Conservation (phyloP, 2,329 filamentous ascomycete genomes). For the Monosporascus sp. region DNA sequence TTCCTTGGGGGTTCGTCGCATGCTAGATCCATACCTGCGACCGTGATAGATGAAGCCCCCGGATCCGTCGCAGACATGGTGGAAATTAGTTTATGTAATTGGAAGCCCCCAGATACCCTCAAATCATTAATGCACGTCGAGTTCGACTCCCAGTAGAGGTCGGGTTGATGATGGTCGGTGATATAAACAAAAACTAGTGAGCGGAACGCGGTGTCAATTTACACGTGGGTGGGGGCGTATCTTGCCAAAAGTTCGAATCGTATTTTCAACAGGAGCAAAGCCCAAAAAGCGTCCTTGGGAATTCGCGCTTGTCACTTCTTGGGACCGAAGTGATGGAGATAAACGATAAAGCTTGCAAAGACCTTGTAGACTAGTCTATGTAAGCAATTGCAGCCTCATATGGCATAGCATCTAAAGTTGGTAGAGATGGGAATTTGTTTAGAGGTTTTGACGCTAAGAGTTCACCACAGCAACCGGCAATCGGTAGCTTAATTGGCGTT, state of each 20-base stretch:
- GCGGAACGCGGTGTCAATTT: neutral
- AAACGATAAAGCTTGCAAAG: neutral
- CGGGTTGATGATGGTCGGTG: neutral
- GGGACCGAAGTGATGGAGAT: neutral
- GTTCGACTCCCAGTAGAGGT: neutral
- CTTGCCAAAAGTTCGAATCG: neutral
- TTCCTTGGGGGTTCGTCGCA: neutral
- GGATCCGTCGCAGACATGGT: conserved; percentile 33
- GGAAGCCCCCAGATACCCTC: conserved; percentile 2
- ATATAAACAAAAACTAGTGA: neutral
- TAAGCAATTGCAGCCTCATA: neutral
- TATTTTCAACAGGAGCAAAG: neutral
- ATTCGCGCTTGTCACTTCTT: neutral
- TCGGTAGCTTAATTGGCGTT: neutral
- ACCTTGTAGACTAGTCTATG: too few relatives aligned
- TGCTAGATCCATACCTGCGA: conserved; percentile 41
- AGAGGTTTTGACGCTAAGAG: neutral
- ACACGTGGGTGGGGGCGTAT: neutral
- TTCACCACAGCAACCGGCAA: neutral
- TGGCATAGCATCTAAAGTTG: neutral
- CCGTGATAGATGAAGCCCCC: conserved; percentile 53
- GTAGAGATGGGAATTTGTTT: neutral
- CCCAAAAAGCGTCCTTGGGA: neutral
- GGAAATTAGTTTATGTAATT: conserved; percentile 5
- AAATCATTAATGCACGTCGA: conserved; percentile 4